Evolutionary conservation across 805 yeast species (phyloP), one percentile per base, ranked within the genome.

Genomic region (Blastobotrys attinorum): DNA sequence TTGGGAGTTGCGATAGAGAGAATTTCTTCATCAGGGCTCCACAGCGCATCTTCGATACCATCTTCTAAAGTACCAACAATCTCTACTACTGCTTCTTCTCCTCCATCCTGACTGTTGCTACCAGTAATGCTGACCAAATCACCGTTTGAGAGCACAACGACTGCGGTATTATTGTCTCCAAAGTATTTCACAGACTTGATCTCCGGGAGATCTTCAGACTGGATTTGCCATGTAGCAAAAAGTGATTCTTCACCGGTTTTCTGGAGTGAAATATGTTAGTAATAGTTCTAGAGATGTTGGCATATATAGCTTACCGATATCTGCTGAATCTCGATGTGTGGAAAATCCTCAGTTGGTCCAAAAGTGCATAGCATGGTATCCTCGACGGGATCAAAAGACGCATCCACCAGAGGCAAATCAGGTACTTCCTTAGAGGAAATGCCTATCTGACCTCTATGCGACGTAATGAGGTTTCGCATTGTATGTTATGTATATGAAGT

Each of bases 1-100:
- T 77, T 81, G 43, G 70, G 65, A 0, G 96, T 83, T 13, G 82
- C 72, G 16, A 92, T 51, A 2, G 81, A 77, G 42, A 90, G 65
- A 0, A 88, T 75, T 61, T 92, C 97, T 55, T 89, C 96, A 59
- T 92, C 97, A 4, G 82, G 82, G 10, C 95, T 81, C 97, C 97
- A 92, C 17, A 64, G 54, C 0, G 96, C 89, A 15, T 85, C 79
- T 36, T 62, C 55, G 13, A 90, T 65, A 0, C 89, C 90, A 27
- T 72, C 74, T 55, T 88, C 96, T 22, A 90, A 78, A 17, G 86
- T 74, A 0, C 97, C 97, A 7, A 83, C 89, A 38, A 88, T 81
- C 52, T 82, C 88, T 17, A 81, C 70, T 2, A 60, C 49, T 1
- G 87, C 64, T 4, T 69, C 67, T 31, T 76, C 75, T 11, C 74